Percentiles rank a stretch among this genome's conserved stretches.
Conservation (phyloP, 306 rosid genomes). For the Cicer bijugum region DNA sequence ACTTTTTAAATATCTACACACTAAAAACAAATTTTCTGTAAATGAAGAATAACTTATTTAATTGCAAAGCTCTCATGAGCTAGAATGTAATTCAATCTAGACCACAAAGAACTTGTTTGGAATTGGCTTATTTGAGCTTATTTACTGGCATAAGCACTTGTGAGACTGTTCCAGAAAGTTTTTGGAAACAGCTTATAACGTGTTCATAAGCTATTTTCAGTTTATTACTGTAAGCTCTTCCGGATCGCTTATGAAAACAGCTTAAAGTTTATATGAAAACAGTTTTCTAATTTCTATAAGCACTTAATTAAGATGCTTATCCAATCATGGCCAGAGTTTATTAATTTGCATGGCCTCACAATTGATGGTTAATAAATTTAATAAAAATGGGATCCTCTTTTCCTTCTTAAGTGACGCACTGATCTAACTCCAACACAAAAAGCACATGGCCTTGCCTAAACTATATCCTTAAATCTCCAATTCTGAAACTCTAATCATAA, state of each 20-base stretch:
- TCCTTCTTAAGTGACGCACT: neutral
- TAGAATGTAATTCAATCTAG: neutral
- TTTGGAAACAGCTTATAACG: too few species aligned
- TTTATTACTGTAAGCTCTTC: too few species aligned
- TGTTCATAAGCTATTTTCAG: too few species aligned
- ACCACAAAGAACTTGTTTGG: neutral
- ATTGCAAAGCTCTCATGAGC: neutral
- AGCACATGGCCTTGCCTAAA: neutral
- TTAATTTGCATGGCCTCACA: conserved; percentile 1
- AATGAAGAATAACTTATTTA: neutral
- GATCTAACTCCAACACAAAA: conserved; percentile 19
- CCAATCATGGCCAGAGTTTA: neutral
- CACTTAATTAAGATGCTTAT: too few species aligned
- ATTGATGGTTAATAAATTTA: neutral
- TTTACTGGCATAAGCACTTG: too few species aligned
- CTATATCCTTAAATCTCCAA: conserved; percentile 16
- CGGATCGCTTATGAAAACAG: too few species aligned
- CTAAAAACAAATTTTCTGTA: neutral
- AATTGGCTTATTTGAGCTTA: too few species aligned
- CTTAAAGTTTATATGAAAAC: too few species aligned
- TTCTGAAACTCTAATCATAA: conserved; percentile 8
- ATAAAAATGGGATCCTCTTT: neutral
- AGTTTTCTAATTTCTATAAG: too few species aligned
- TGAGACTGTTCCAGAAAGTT: too few species aligned
- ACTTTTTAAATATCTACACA: neutral